Evolutionary conservation across 2,329 filamentous ascomycete genomes (phyloP).

Genomic region (Botrytis aclada): DNA sequence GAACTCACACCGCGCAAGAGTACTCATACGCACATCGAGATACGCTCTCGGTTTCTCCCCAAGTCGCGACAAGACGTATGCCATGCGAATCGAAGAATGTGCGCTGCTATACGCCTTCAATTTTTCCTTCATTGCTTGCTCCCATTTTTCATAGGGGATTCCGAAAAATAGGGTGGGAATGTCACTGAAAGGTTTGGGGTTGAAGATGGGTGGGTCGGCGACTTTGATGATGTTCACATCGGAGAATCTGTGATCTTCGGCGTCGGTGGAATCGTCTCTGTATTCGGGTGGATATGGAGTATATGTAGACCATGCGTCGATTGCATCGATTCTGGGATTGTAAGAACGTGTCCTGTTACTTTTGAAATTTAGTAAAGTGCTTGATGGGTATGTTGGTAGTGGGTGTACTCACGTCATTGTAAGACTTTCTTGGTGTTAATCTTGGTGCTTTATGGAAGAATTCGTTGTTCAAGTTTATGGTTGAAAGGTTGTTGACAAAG

Average conservation of each 20-base stretch:
- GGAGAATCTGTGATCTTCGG: no score
- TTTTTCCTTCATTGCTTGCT: neutral
- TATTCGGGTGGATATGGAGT: no score
- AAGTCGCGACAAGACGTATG: neutral
- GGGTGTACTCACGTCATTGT: neutral
- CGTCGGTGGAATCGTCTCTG: no score
- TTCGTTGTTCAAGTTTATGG: neutral
- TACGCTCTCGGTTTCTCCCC: neutral
- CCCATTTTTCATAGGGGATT: no score
- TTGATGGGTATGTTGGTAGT: neutral
- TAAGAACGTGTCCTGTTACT: neutral
- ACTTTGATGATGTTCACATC: neutral
- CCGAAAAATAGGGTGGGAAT: no score
- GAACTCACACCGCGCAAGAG: neutral
- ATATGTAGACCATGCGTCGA: neutral
- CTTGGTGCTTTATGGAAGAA: neutral
- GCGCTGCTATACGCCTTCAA: neutral
- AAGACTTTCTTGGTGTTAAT: neutral
- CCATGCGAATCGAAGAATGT: neutral
- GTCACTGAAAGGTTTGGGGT: no score
- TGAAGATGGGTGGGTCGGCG: neutral
- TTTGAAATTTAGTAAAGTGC: neutral
- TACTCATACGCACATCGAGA: neutral
- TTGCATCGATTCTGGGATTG: neutral
- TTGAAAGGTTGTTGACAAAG: neutral